Percentiles rank a stretch among this genome's conserved stretches.
phyloP scores from a whole-genome alignment of 2,329 filamentous ascomycete genomes.

The Scleromitrula shiraiana region DNA sequence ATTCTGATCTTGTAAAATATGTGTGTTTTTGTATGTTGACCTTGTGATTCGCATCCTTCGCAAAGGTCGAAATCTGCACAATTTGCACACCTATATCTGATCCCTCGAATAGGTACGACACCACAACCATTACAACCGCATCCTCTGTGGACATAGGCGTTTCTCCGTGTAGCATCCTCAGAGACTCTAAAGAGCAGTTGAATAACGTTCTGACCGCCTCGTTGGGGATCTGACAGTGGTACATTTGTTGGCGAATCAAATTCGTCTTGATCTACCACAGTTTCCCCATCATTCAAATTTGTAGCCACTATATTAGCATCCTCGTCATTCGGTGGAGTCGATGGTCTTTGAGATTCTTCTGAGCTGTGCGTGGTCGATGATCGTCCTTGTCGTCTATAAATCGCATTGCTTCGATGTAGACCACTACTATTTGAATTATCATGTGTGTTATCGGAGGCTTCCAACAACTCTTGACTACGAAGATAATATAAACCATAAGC shows the following conservation, averaged over 20 bases:
- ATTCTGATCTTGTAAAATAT: constrained; percentile 95
- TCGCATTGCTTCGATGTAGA: constrained; percentile 59
- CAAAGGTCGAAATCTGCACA: constrained; percentile 95
- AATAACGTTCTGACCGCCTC: constrained; percentile 69
- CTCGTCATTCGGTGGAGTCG: constrained; percentile 23
- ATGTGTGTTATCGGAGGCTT: neutral
- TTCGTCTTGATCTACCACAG: constrained; percentile 27
- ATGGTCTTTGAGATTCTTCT: neutral
- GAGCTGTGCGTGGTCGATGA: neutral
- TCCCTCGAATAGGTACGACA: constrained; percentile 79
- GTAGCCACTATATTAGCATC: constrained; percentile 19
- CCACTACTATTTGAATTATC: constrained; percentile 1
- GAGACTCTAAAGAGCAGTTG: constrained; percentile 85
- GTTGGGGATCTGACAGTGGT: constrained; percentile 20
- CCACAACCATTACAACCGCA: constrained; percentile 89
- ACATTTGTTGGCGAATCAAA: constrained; percentile 12
- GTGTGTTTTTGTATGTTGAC: constrained; percentile 74
- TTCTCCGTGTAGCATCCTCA: constrained; percentile 80
- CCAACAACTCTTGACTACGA: constrained; percentile 33
- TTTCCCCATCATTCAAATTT: constrained; percentile 27
- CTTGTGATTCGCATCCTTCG: constrained; percentile 79
- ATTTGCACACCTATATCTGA: constrained; percentile 90
- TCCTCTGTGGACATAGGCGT: constrained; percentile 85
- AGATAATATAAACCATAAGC: constrained; percentile 51
- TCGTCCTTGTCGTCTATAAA: constrained; percentile 42